phyloP scores from a whole-genome alignment of 1,139 yeast species.

The Geotrichum aggregatum region DNA sequence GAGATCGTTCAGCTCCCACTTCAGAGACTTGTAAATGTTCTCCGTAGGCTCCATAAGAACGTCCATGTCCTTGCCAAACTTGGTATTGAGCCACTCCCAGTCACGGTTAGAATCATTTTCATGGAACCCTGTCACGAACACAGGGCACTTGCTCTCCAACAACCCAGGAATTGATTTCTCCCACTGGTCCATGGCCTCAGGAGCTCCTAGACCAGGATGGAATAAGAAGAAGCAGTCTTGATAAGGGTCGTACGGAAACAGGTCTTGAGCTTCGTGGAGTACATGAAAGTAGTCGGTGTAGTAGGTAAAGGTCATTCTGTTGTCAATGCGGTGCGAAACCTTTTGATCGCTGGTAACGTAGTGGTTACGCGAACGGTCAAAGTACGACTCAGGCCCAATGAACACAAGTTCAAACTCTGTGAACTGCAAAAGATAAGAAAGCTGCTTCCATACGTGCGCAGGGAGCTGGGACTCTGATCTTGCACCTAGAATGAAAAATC shows the following conservation, averaged over 20 bases:
- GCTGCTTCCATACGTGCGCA: slow-evolving; percentile 92
- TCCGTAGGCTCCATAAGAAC: slow-evolving; percentile 68
- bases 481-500: slow-evolving; percentile 86
- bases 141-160: slow-evolving; percentile 86
- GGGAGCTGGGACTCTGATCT: slow-evolving; percentile 93
- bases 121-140: slow-evolving; percentile 87
- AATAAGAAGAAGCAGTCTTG: slow-evolving; percentile 85
- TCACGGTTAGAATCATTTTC: slow-evolving; percentile 67
- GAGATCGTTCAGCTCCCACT: slow-evolving; percentile 88
- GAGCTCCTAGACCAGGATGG: slow-evolving; percentile 92
- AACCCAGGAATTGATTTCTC: slow-evolving; percentile 77
- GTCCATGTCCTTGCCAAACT: slow-evolving; percentile 74
- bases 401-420: slow-evolving; percentile 81
- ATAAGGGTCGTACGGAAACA: slow-evolving; percentile 97
- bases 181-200: slow-evolving; percentile 78
- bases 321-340: slow-evolving; percentile 68
- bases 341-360: slow-evolving; percentile 56
- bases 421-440: slow-evolving; percentile 80
- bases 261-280: slow-evolving; percentile 83
- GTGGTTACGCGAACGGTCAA: slow-evolving; percentile 58
- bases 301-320: slow-evolving; percentile 67
- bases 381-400: slow-evolving; percentile 88
- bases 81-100: slow-evolving; percentile 61
- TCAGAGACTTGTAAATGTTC: slow-evolving; percentile 77
- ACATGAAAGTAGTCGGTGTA: slow-evolving; percentile 91